These are phyloP conservation scores for Acacia acuminata DNA, from an alignment of 306 rosid species.

Conservation along the genomic window DNA sequence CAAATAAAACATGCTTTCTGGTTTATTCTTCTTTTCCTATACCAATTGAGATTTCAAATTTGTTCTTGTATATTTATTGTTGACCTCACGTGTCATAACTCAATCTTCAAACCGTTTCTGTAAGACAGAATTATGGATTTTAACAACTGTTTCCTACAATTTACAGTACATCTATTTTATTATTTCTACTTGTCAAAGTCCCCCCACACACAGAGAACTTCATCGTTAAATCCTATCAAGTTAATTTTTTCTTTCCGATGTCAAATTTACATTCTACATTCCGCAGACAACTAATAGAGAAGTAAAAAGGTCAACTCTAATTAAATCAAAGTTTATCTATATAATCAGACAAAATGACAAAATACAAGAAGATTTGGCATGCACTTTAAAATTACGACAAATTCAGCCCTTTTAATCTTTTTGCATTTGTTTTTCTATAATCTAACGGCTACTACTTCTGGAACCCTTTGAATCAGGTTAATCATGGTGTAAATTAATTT, in stretches of 20 bases:
- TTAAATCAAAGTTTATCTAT: not conserved
- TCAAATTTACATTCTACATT: not conserved
- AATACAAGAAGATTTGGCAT: not conserved
- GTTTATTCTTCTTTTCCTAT: not conserved
- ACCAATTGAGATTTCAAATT: not conserved
- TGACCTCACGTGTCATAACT: not conserved
- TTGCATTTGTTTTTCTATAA: not conserved
- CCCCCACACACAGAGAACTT: too few species aligned
- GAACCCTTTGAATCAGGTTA: not conserved
- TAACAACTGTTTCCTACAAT: not conserved
- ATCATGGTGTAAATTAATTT: not conserved
- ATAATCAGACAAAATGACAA: not conserved
- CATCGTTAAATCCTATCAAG: not conserved
- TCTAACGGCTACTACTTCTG: not conserved
- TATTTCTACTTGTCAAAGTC: not conserved
- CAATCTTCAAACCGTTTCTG: not conserved
- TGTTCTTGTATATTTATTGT: not conserved
- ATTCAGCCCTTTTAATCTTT: not conserved
- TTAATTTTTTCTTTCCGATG: not conserved
- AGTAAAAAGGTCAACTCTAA: not conserved
- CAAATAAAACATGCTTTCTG: not conserved
- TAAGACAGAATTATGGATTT: not conserved
- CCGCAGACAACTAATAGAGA: not conserved
- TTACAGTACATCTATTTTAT: not conserved
- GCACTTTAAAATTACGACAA: not conserved